Evolutionary conservation across 805 yeast species (phyloP).

Genomic region (Kuraishia ogatae): DNA sequence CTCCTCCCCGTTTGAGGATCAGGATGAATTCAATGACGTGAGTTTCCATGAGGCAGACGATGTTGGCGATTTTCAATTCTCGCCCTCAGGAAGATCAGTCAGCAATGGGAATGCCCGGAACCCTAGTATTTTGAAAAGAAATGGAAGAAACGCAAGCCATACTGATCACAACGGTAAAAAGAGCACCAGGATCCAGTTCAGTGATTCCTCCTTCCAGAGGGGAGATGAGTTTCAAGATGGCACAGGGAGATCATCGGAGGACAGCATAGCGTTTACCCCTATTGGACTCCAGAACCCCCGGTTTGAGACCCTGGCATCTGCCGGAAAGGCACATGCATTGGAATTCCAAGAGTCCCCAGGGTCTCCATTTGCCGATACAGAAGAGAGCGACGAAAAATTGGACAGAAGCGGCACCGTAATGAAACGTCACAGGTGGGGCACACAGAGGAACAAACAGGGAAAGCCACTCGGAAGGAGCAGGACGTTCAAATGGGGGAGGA

Average conservation of each 20-base stretch:
- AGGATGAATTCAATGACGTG: constrained; percentile 2
- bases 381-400: constrained; percentile 15
- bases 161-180: not conserved
- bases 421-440: constrained; percentile 86
- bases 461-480: constrained; percentile 53
- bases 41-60: not conserved
- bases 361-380: constrained; percentile 8
- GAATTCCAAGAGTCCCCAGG: not conserved
- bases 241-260: not conserved
- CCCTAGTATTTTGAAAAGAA: constrained; percentile 1
- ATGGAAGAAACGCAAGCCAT: not conserved
- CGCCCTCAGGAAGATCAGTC: not conserved
- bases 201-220: not conserved
- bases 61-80: not conserved
- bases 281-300: not conserved
- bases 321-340: not conserved
- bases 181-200: not conserved
- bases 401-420: constrained; percentile 40
- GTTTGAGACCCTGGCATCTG: not conserved
- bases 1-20: constrained; percentile 3
- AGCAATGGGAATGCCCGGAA: not conserved
- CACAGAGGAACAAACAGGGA: constrained; percentile 70
- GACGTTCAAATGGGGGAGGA: constrained; percentile 31
- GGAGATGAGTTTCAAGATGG: not conserved
- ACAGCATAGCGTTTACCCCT: constrained; percentile 1